phyloP scores from a whole-genome alignment of 495 filamentous ascomycete species.

The Bacidia rubella region DNA sequence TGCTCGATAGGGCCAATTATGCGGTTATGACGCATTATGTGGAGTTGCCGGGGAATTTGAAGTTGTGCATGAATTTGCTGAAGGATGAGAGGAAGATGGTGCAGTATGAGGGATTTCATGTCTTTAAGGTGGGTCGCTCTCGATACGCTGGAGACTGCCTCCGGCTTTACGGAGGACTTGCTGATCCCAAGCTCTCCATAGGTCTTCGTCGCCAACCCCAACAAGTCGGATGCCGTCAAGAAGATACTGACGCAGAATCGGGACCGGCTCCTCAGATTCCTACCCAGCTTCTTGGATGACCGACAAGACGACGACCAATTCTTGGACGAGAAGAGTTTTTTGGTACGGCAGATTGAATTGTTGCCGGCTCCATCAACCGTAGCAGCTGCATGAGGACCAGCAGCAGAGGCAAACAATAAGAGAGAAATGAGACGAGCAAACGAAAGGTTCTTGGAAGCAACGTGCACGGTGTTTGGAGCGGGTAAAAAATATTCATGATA shows the following conservation, averaged over 20 bases:
- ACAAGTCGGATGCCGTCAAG: slow-evolving; percentile 88
- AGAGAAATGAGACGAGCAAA: too few species aligned
- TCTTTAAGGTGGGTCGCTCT: slow-evolving; percentile 64
- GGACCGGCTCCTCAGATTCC: slow-evolving; percentile 73
- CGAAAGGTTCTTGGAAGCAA: background rate
- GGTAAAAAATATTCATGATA: background rate
- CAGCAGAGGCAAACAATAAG: background rate
- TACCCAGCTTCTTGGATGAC: slow-evolving; percentile 86
- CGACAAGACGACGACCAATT: slow-evolving; percentile 97
- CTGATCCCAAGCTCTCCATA: too few species aligned
- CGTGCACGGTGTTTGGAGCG: background rate
- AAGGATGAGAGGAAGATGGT: slow-evolving; percentile 96
- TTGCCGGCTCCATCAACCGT: slow-evolving; percentile 3
- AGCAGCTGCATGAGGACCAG: background rate
- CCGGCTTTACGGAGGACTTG: background rate
- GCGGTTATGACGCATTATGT: slow-evolving; percentile 96
- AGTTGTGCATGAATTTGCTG: slow-evolving; percentile 93
- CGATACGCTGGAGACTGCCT: background rate
- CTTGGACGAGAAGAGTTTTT: slow-evolving; percentile 89
- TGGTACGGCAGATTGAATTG: slow-evolving; percentile 78
- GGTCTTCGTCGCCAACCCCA: slow-evolving; percentile 95
- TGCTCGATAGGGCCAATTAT: slow-evolving; percentile 92
- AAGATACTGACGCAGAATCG: slow-evolving; percentile 93
- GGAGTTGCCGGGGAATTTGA: slow-evolving; percentile 85
- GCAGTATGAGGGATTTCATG: slow-evolving; percentile 97